phyloP scores from a whole-genome alignment of 352 stramenopile genomes.

The Globisporangium cystogenes region DNA sequence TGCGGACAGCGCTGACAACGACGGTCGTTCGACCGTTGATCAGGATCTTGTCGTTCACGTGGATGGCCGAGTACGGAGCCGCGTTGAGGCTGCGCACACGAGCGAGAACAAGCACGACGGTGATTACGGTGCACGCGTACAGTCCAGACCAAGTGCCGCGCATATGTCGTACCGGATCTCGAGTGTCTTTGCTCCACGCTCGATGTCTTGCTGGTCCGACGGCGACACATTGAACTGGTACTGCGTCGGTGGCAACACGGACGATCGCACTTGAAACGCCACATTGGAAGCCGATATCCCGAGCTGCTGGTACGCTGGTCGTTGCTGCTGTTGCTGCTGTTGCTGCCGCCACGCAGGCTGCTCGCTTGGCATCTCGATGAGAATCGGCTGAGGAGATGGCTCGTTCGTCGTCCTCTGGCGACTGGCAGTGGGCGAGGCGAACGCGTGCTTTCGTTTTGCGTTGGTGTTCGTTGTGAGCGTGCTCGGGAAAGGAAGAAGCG shows the following conservation, averaged over 20 bases:
- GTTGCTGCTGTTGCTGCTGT: constrained; percentile 8
- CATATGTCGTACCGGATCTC: constrained; percentile 59
- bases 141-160: too few relatives aligned
- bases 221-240: constrained; percentile 51
- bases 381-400: background rate
- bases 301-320: background rate
- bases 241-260: constrained; percentile 26
- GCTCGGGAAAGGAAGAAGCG: constrained; percentile 6
- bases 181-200: constrained; percentile 45
- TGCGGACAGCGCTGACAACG: constrained; percentile 43
- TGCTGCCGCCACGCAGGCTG: background rate
- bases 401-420: background rate
- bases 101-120: background rate
- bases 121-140: background rate
- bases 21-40: constrained; percentile 44
- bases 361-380: constrained; percentile 11
- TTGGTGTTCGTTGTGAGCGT: background rate
- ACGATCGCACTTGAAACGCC: background rate
- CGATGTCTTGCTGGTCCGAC: constrained; percentile 36
- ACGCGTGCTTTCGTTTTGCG: constrained; percentile 8
- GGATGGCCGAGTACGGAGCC: constrained; percentile 67
- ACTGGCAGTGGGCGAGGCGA: background rate
- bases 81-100: constrained; percentile 38
- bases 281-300: background rate
- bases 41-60: constrained; percentile 53